A percentile compares a stretch with the other conserved stretches of the same genome.
Conservation (phyloP, 257 asterid species). For the Echium plantagineum region DNA sequence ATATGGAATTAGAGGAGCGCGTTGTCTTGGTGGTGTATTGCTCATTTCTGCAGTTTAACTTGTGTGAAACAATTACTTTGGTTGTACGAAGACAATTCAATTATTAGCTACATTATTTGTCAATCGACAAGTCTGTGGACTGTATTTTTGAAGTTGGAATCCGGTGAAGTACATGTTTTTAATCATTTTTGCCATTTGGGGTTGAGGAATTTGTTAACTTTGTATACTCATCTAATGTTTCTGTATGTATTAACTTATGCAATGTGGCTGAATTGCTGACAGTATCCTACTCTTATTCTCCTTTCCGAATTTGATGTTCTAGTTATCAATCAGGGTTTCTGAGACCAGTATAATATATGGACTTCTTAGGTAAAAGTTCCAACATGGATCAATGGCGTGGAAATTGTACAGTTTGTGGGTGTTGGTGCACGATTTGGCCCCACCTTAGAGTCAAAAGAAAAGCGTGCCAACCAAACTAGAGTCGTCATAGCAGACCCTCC, state of each 20-base stretch:
- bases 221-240: too few relatives aligned
- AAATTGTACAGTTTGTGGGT: slow-evolving; percentile 82
- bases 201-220: too few relatives aligned
- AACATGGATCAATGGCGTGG: slow-evolving; percentile 62
- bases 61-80: too few relatives aligned
- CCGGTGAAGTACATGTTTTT: too few relatives aligned
- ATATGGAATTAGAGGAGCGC: background rate
- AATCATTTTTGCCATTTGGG: too few relatives aligned
- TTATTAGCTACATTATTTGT: too few relatives aligned
- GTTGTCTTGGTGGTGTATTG: background rate
- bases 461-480: slow-evolving; percentile 77
- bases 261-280: background rate
- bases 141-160: too few relatives aligned
- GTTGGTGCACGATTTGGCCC: slow-evolving; percentile 95
- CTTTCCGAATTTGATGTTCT: background rate
- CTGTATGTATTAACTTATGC: background rate
- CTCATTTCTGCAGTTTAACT: background rate
- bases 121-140: too few relatives aligned
- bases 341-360: slow-evolving; percentile 4
- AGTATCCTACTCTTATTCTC: background rate
- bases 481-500: slow-evolving; percentile 87
- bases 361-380: slow-evolving; percentile 77
- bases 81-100: too few relatives aligned
- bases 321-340: background rate
- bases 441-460: slow-evolving; percentile 89